Evolutionary conservation across 305 asterid species (phyloP), one percentile per base, ranked within the genome.

Genomic region (Rubia tinctorum): DNA sequence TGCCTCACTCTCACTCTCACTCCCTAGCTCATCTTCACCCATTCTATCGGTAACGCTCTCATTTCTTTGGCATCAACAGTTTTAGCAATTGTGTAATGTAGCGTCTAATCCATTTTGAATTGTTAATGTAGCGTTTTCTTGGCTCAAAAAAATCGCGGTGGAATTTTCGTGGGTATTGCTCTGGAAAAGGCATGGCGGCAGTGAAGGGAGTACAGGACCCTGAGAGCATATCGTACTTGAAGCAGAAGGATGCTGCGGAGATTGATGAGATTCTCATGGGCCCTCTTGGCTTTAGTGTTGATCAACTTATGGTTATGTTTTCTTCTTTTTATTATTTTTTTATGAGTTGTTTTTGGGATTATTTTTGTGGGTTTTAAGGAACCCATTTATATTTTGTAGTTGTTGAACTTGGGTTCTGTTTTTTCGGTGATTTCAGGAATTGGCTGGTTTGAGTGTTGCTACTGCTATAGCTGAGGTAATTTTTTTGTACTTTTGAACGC

Each of bases 371-470:
- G 18, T 62, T 64, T 30, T 69, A 14, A 25, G 55, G 25, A 30
- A 56, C 47, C 66, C 56, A 2, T 63, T 55, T 45, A n/a, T 59
- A 59, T 73, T n/a, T 42, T 69, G 23, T 53, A 27, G 58, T 72
- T n/a, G 53, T 59, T 77, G 47, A 66, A 47, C 17, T 69, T 79
- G 49, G 18, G 23, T 68, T 65, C 49, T 79, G 53, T 4, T 30
- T 23, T 60, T 25, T 75, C 75, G 42, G 61, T 60, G 74, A 72
- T 61, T 86, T 77, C 81, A 95, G 98, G 99, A 95, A 76, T 85
- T 95, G 88, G 98, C 98, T 86, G 99, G 99, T 75, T 79, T 95
- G 93, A 95, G 99, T 69, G 97, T 95, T 73, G 98, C 99, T 49
- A 60, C 96, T 76, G 89, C 98, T 43, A 88, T 94, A 67, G 95